Base-by-base conservation (phyloP, 2,329 filamentous ascomycete genomes). In the Metarhizium guizhouense region DNA sequence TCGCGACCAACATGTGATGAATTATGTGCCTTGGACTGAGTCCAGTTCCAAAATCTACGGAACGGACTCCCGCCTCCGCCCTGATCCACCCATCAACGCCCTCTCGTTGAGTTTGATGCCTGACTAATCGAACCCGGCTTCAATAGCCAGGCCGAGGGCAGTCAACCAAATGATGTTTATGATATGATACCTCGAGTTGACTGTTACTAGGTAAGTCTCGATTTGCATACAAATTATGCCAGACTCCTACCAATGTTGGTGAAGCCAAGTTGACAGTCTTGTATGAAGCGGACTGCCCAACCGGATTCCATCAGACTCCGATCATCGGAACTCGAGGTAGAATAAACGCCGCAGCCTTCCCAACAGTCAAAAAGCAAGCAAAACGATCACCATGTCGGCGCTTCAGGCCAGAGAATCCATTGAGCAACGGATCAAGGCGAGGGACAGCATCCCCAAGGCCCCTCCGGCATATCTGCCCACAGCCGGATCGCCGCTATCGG, bases 401-500 rank as follows among this genome's bases (percentile, higher is more conserved):
- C 32, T 56, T 4, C 52, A 47, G 20, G 43, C 43, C 36, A 47
- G 10, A 13, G 59, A 60, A 53, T 60, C 61, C 45, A 62, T 63
- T 42, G 64, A 66, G n/a, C 66, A 71, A 54, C 73, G 75, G 29
- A 73, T 75, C 47, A 65, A 67, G 58, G 71, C 71, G 60, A 70
- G 75, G 42, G 71, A 73, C 57, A 71, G 72, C 11, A 70, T 78
- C 55, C 74, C 76, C 38, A 74, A 71, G 60, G 76, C 77, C 11
- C 72, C 73, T 38, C 78, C 78, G 43, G 78, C 78, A 6, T 79
- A 78, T 55, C 72, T 78, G 3, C 69, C 76, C 8, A 68, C 63
- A 3, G 67, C 69, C 6, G 74, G 72, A 5, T 77, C 75, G 3
- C 71, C 73, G 2, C 63, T 78, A 25, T 70, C 68, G 0, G 74